Evolutionary conservation across 306 rosid genomes (phyloP), one percentile per base, ranked within the genome.

Genomic region (Prunus mira): DNA sequence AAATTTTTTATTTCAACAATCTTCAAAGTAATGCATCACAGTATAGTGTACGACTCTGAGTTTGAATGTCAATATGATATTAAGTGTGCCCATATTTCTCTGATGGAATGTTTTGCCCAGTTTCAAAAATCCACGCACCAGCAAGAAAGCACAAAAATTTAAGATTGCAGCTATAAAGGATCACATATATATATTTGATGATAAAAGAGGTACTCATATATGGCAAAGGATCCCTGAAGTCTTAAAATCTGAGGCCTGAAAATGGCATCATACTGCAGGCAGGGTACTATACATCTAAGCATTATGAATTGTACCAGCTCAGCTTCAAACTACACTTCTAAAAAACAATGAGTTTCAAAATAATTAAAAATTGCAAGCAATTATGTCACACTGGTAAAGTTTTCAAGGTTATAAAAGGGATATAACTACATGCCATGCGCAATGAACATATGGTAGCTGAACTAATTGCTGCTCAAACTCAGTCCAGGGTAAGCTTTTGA

Each of bases 281-380:
- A 70, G n/a, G 30, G 43, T 38, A 27, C n/a, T 18, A 28, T 10
- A 58, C 13, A 24, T 20, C 9, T 52, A 51, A 5, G 8, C 41
- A 58, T 19, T 52, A 49, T 11, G 47, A 52, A 9, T 34, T 51
- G 46, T 20, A 24, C 49, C 20, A 52, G 17, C 7, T 30, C 18
- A 70, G 63, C 74, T 51, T 69, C 74, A 32, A 18, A 52, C n/a
- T 4, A 71, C 13, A 55, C 71, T 70, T 52, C 30, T 52, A 3
- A 5, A 50, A 50, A 28, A 3, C 25, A 18, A 47, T 51, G 3
- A 27, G 28, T 24, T 70, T 70, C 6, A 6, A 17, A 9, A 11
- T 2, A 68, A 3, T 0, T 6, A 7, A 15, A 68, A 6, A 68
- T 24, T 46, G 72, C 38, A 68, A 46, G 57, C 72, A 46, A 46